Percentiles rank a stretch among this genome's conserved stretches.
Evolutionary conservation across 75 land plant genomes (phyloP).

Genomic region (Pseudotsuga menziesii): DNA sequence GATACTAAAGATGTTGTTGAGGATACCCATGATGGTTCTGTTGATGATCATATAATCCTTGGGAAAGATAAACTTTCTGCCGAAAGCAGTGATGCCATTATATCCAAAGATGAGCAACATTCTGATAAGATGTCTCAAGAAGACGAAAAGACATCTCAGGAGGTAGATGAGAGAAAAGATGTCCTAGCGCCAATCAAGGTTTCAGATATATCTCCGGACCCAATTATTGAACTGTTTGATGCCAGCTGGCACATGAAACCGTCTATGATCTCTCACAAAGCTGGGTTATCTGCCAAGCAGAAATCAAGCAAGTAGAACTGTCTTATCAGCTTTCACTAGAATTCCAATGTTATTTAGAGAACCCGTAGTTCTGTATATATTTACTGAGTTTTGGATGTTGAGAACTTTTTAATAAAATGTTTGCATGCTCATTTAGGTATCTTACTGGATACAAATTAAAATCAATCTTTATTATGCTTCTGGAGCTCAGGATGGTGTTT

Average conservation of each 20-base stretch:
- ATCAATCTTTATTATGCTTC: neutral
- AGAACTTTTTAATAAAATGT: neutral
- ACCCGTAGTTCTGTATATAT: neutral
- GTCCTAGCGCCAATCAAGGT: neutral
- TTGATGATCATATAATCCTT: neutral
- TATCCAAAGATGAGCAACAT: neutral
- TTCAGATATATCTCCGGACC: neutral
- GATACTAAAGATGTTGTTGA: neutral
- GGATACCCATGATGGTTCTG: neutral
- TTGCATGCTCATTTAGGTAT: neutral
- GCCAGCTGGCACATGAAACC: neutral
- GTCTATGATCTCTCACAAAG: neutral
- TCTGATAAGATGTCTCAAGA: neutral
- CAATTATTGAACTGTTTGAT: constrained; percentile 6
- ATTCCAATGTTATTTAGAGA: neutral
- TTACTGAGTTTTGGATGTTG: neutral
- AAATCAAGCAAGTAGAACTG: neutral
- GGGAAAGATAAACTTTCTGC: neutral
- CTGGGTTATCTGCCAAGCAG: neutral
- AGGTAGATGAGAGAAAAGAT: neutral
- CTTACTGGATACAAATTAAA: neutral
- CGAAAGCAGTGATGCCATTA: neutral
- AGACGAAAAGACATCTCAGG: neutral
- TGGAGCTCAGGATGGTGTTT: too few species aligned
- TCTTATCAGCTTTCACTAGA: neutral